phyloP scores from a whole-genome alignment of 495 filamentous ascomycete genomes.

The Penicillium longicatenatum region DNA sequence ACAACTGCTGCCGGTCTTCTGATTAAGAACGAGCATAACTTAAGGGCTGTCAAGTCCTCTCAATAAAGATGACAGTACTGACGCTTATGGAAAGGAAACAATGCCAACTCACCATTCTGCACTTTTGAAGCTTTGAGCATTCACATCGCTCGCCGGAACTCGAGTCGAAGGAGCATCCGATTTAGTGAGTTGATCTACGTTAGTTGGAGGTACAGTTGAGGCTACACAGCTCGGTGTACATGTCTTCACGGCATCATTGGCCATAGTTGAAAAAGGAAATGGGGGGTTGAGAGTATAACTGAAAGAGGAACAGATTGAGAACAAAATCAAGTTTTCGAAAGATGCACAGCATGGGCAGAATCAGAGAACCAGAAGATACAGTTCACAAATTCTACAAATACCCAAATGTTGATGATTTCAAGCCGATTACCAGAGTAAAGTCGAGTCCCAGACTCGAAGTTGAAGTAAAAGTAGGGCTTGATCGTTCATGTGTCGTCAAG shows the following conservation, averaged over 20 bases:
- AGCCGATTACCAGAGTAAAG: neutral
- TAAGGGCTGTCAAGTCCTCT: neutral
- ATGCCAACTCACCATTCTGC: slow-evolving; percentile 55
- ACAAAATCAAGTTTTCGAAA: neutral
- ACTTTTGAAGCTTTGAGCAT: slow-evolving; percentile 56
- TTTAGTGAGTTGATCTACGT: neutral
- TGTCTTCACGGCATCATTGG: no score
- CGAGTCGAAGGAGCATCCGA: neutral
- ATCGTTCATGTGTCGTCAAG: slow-evolving; percentile 1
- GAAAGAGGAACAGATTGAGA: neutral
- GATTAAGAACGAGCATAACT: no score
- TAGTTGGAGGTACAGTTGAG: slow-evolving; percentile 18
- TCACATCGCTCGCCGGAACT: neutral
- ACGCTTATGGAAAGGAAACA: neutral
- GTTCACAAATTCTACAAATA: neutral
- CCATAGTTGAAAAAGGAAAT: neutral
- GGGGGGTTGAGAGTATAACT: neutral
- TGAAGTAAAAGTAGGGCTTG: neutral
- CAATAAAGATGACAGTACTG: no score
- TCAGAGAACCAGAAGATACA: neutral
- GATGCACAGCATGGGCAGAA: neutral
- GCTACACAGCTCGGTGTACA: slow-evolving; percentile 30
- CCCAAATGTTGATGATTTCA: neutral
- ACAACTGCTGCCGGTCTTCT: no score
- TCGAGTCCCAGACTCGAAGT: neutral